These are phyloP conservation scores for Exophiala sideris DNA, from an alignment of 2,329 filamentous ascomycete genomes.

Conservation along the genomic window DNA sequence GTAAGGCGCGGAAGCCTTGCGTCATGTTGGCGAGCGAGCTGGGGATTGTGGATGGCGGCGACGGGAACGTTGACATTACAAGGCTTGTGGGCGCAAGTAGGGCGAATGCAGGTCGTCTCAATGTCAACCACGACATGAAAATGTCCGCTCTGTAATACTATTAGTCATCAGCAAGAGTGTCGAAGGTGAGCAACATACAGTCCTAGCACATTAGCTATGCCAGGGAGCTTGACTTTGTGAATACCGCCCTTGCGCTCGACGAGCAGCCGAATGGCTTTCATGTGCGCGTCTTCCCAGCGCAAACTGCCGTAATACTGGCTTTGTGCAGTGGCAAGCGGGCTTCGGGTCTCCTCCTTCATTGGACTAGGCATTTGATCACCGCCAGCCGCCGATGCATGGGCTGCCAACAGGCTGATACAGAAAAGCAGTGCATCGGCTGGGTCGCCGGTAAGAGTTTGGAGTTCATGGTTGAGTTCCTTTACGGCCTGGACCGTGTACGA, in stretches of 20 bases:
- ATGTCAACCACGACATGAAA: conserved; percentile 1
- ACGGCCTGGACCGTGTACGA: background rate
- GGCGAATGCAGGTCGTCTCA: background rate
- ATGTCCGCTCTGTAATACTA: background rate
- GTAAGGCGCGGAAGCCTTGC: background rate
- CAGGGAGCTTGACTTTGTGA: conserved; percentile 1
- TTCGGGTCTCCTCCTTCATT: background rate
- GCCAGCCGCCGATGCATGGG: background rate
- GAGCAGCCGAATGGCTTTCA: conserved; percentile 2
- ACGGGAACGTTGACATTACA: background rate
- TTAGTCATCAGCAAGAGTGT: background rate
- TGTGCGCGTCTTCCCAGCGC: conserved; percentile 1
- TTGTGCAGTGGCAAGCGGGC: background rate
- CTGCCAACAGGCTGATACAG: conserved; percentile 1
- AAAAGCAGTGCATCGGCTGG: background rate
- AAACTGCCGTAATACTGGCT: background rate
- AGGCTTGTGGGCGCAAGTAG: conserved; percentile 1
- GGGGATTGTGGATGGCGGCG: background rate
- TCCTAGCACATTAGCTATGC: background rate
- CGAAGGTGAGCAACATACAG: background rate
- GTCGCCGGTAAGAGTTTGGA: background rate
- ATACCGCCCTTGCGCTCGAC: background rate
- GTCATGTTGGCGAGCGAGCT: background rate
- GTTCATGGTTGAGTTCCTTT: background rate
- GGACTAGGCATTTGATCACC: background rate